These are phyloP conservation scores for Pholiota molesta DNA, from an alignment of 768 basidiomycete species.

Conservation along the genomic window DNA sequence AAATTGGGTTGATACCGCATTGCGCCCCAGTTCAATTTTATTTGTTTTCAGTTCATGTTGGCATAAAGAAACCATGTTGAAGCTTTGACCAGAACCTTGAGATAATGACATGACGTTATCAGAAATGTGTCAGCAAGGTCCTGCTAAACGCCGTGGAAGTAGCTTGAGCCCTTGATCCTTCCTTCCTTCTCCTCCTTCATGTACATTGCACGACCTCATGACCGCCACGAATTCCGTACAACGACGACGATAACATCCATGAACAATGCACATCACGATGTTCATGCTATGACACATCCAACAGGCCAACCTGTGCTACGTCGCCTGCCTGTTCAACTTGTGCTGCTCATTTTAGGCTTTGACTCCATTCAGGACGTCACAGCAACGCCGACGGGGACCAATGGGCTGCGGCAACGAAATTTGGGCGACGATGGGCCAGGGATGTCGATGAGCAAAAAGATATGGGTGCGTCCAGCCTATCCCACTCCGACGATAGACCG, in stretches of 20 bases:
- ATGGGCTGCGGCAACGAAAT: not conserved
- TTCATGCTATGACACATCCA: not conserved
- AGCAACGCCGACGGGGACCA: not conserved
- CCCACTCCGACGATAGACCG: not conserved
- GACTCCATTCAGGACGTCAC: not conserved
- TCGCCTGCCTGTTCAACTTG: not conserved
- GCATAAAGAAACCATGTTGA: no score
- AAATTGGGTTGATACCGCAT: no score
- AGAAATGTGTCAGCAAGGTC: not conserved
- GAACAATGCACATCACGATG: not conserved
- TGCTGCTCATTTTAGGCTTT: not conserved
- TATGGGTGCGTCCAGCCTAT: constrained; percentile 18
- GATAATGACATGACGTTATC: no score
- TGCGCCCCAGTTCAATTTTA: no score
- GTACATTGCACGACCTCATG: constrained; percentile 24
- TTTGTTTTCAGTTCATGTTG: no score
- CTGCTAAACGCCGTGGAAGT: not conserved
- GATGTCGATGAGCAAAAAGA: constrained; percentile 14
- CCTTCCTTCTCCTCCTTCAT: constrained; percentile 19
- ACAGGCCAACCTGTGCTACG: not conserved
- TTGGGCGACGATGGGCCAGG: not conserved
- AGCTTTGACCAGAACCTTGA: no score
- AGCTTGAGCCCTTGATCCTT: not conserved
- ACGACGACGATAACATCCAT: constrained; percentile 3
- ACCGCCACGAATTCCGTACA: constrained; percentile 15